Conservation (phyloP, 2,329 filamentous ascomycete genomes). For the Fusarium sublunatum region DNA sequence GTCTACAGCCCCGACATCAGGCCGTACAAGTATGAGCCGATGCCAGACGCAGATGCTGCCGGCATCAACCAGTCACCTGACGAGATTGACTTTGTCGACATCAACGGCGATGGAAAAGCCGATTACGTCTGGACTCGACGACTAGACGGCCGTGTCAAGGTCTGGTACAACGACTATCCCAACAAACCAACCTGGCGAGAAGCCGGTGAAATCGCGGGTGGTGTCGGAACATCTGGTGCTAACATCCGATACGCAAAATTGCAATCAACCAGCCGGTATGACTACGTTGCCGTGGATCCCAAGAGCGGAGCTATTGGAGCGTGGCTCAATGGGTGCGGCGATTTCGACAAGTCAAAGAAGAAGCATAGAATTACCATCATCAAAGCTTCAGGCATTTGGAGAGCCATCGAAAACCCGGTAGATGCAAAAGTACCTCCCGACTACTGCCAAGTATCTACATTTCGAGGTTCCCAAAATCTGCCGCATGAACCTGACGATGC, state of each 20-base stretch:
- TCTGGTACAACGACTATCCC: conserved; percentile 21
- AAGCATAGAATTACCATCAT: neutral
- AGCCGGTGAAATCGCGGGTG: neutral
- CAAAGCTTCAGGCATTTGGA: neutral
- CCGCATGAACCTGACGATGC: neutral
- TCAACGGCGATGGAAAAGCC: conserved; percentile 15
- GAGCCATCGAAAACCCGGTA: neutral
- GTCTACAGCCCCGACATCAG: neutral
- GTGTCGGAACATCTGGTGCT: conserved; percentile 10
- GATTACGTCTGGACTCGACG: conserved; percentile 10
- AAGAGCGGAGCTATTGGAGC: conserved; percentile 9
- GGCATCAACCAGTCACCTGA: conserved; percentile 3
- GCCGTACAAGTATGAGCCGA: neutral
- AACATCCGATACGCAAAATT: conserved; percentile 14
- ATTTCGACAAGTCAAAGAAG: conserved; percentile 4
- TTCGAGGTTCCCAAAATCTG: too few species aligned
- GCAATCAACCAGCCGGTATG: neutral
- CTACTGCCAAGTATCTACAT: neutral
- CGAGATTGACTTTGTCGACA: conserved; percentile 14
- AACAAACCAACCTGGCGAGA: conserved; percentile 12
- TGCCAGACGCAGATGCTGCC: conserved; percentile 6
- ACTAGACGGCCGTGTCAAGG: conserved; percentile 8
- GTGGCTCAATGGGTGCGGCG: conserved; percentile 19
- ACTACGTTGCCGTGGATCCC: conserved; percentile 22
- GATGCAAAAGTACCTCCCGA: neutral